These are phyloP conservation scores for Gaertneriomyces sp. DNA, from an alignment of 192 early-diverging fungal species.

Conservation along the genomic window DNA sequence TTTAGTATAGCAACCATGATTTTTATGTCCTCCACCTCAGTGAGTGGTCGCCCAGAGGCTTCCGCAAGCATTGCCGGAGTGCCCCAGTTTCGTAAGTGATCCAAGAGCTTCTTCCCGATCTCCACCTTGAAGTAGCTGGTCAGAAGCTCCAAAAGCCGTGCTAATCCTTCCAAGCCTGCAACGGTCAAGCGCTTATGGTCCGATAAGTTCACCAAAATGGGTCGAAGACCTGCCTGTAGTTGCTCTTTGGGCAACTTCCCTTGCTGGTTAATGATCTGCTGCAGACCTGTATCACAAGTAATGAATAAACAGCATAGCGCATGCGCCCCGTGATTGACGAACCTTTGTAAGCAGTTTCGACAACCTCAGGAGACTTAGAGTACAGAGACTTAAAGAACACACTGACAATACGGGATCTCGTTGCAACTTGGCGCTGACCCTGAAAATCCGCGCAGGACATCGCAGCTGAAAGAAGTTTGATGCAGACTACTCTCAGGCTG, in stretches of 20 bases:
- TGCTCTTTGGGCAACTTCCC: constrained; percentile 92
- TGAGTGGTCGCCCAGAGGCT: constrained; percentile 73
- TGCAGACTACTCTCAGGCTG: constrained; percentile 91
- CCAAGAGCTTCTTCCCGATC: constrained; percentile 95
- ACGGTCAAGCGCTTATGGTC: constrained; percentile 94
- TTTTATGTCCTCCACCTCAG: constrained; percentile 88
- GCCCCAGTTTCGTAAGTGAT: constrained; percentile 93
- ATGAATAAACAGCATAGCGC: not conserved
- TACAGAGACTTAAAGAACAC: constrained; percentile 99
- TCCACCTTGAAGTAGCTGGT: constrained; percentile 99
- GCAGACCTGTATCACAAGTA: constrained; percentile 50
- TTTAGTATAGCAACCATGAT: constrained; percentile 93
- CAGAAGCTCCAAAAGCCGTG: constrained; percentile 85
- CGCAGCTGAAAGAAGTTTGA: constrained; percentile 90
- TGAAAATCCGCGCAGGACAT: constrained; percentile 86
- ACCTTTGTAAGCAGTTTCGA: constrained; percentile 89
- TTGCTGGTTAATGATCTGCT: constrained; percentile 72
- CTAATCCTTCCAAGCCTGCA: constrained; percentile 87
- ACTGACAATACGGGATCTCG: constrained; percentile 84
- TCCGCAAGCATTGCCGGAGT: constrained; percentile 79
- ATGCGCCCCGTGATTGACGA: constrained; percentile 4
- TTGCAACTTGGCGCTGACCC: constrained; percentile 66
- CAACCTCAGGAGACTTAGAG: constrained; percentile 88
- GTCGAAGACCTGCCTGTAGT: constrained; percentile 91
- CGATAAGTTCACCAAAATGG: constrained; percentile 91